Conservation (phyloP, 306 rosid species). For the Betula pendula region DNA sequence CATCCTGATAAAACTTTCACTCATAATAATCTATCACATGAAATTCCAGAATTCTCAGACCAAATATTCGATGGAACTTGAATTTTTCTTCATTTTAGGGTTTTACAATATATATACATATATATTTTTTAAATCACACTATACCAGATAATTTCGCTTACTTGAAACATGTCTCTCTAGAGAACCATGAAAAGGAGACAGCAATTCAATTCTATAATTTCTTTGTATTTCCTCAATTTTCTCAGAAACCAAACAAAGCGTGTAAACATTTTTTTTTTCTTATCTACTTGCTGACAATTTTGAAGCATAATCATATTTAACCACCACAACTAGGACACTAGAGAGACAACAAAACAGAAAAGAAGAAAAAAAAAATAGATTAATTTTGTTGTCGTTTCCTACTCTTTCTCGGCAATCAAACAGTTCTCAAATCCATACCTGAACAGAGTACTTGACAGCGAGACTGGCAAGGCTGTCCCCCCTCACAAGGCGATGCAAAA, state of each 20-base stretch:
- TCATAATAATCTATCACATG: background rate
- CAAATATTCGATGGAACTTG: background rate
- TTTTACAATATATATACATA: too few relatives aligned
- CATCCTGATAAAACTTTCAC: too few relatives aligned
- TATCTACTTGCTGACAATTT: background rate
- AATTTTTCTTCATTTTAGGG: background rate
- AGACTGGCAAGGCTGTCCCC: constrained; percentile 86
- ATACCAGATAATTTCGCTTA: background rate
- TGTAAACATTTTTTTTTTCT: too few relatives aligned
- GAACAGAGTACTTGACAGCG: constrained; percentile 90
- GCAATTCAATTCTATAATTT: background rate
- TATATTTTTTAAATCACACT: background rate
- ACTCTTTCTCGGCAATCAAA: constrained; percentile 18
- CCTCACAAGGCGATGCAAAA: constrained; percentile 66
- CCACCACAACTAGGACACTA: background rate
- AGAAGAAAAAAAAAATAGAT: background rate
- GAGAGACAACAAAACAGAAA: background rate
- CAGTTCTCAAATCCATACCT: constrained; percentile 35
- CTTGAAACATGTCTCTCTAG: background rate
- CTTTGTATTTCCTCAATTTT: background rate
- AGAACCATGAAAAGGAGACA: too few relatives aligned
- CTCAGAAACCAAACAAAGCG: constrained; percentile 5
- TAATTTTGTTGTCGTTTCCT: background rate
- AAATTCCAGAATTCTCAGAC: background rate
- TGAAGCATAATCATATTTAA: background rate